Percentiles rank a stretch among this genome's conserved stretches.
Evolutionary conservation across 2,329 filamentous ascomycete genomes (phyloP).

Genomic region (Colletotrichum salicis): DNA sequence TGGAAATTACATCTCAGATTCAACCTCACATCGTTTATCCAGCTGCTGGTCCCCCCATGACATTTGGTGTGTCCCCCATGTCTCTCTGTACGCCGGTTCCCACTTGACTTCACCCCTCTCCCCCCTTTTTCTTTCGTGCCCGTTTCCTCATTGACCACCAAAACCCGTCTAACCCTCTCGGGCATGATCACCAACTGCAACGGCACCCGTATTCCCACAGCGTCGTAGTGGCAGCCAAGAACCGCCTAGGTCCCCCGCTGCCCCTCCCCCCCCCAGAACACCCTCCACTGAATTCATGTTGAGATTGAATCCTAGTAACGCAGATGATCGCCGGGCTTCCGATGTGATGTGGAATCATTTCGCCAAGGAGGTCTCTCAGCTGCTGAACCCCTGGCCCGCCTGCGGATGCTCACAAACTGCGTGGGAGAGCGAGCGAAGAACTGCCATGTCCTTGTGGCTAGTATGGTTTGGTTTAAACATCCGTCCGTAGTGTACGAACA

Average conservation of each 20-base stretch:
- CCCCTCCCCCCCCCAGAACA: neutral
- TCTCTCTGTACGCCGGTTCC: neutral
- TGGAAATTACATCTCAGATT: constrained; percentile 25
- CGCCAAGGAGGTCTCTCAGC: constrained; percentile 5
- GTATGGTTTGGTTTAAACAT: neutral
- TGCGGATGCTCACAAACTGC: neutral
- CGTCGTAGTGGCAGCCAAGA: constrained; percentile 5
- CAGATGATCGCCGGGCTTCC: constrained; percentile 13
- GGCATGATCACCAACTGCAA: constrained; percentile 24
- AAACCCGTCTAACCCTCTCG: constrained; percentile 7
- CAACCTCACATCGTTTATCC: constrained; percentile 15
- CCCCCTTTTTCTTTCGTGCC: neutral
- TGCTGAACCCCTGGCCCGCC: neutral
- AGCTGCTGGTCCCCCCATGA: neutral
- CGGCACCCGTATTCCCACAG: constrained; percentile 6
- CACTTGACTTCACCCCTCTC: neutral
- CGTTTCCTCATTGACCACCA: constrained; percentile 9
- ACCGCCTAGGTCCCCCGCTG: neutral
- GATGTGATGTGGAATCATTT: constrained; percentile 29
- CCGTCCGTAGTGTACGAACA: neutral
- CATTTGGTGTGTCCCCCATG: neutral
- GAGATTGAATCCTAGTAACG: neutral
- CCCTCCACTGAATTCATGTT: neutral
- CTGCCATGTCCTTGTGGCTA: neutral
- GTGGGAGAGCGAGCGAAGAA: neutral